phyloP scores from a whole-genome alignment of 2,329 filamentous ascomycete genomes.

The Escovopsis sp. region DNA sequence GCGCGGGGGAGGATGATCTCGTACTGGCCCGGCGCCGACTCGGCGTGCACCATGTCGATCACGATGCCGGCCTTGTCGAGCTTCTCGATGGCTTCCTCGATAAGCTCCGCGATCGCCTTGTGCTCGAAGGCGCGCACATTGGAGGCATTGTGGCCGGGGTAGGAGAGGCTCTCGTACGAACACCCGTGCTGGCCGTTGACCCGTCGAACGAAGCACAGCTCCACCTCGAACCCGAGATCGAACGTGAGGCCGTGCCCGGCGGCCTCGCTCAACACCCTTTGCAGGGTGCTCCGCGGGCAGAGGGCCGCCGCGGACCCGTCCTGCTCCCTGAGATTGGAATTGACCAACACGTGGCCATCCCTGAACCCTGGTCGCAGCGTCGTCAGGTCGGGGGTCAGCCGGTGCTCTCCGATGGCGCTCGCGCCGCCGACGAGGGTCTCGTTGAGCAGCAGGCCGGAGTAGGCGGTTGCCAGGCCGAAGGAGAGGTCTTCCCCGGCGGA shows the following conservation, averaged over 20 bases:
- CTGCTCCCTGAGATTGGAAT: slow-evolving; percentile 47
- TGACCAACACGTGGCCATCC: slow-evolving; percentile 47
- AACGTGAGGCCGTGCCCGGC: slow-evolving; percentile 39
- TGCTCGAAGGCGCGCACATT: slow-evolving; percentile 47
- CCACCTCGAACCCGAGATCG: slow-evolving; percentile 66
- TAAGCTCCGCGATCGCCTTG: slow-evolving; percentile 36
- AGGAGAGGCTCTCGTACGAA: slow-evolving; percentile 32
- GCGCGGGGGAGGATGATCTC: slow-evolving; percentile 56
- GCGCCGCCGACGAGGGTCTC: slow-evolving; percentile 41
- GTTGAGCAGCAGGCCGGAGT: slow-evolving; percentile 51
- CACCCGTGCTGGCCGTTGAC: slow-evolving; percentile 43
- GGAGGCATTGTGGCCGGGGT: slow-evolving; percentile 35
- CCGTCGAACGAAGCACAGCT: slow-evolving; percentile 54
- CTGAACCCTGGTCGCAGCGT: slow-evolving; percentile 45
- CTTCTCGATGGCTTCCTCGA: slow-evolving; percentile 48
- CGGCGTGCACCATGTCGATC: slow-evolving; percentile 60
- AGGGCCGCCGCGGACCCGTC: slow-evolving; percentile 32
- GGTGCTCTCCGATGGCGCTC: slow-evolving; percentile 47
- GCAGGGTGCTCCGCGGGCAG: slow-evolving; percentile 53
- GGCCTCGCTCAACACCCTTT: slow-evolving; percentile 36
- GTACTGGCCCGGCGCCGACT: slow-evolving; percentile 60
- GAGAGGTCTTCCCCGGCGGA: slow-evolving; percentile 26
- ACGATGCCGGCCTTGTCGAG: slow-evolving; percentile 48
- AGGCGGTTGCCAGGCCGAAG: slow-evolving; percentile 48
- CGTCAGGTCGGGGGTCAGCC: slow-evolving; percentile 48